Percentiles rank a stretch among this genome's conserved stretches.
Evolutionary conservation across 305 asterid species (phyloP).

Genomic region (Fraxinus velutina): DNA sequence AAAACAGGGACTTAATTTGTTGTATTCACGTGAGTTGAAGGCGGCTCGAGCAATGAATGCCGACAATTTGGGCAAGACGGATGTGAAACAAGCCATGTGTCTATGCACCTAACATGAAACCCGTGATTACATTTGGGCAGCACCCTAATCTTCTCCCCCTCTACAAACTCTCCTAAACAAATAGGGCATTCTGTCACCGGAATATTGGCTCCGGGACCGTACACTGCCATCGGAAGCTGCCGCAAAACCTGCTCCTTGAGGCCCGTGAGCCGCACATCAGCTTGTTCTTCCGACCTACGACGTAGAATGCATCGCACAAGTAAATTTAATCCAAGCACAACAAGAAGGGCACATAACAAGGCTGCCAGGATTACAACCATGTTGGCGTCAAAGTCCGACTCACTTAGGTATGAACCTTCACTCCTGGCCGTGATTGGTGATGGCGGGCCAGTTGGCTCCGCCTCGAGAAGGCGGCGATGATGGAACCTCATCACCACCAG

Average conservation of each 20-base stretch:
- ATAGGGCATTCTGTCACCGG: slow-evolving; percentile 27
- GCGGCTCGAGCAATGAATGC: slow-evolving; percentile 14
- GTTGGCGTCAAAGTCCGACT: slow-evolving; percentile 37
- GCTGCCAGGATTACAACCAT: slow-evolving; percentile 49
- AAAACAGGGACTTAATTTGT: background rate
- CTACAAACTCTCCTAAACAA: slow-evolving; percentile 31
- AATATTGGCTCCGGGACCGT: slow-evolving; percentile 13
- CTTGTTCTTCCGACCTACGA: slow-evolving; percentile 14
- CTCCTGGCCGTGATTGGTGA: background rate
- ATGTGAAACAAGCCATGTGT: slow-evolving; percentile 32
- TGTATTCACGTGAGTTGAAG: background rate
- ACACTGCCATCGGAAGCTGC: slow-evolving; percentile 23
- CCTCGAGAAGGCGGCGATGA: background rate
- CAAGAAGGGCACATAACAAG: slow-evolving; percentile 39
- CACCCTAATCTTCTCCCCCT: slow-evolving; percentile 31
- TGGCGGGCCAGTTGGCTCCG: background rate
- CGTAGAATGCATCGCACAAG: slow-evolving; percentile 35
- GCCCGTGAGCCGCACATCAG: slow-evolving; percentile 16
- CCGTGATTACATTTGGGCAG: slow-evolving; percentile 32
- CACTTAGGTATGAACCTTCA: background rate
- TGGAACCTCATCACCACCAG: background rate
- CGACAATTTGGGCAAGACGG: slow-evolving; percentile 37
- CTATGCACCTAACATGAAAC: slow-evolving; percentile 31
- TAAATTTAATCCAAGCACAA: slow-evolving; percentile 38
- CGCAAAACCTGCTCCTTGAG: slow-evolving; percentile 25